These are phyloP conservation scores for Rubroshorea leprosula DNA, from an alignment of 345 rosid species.

Conservation along the genomic window DNA sequence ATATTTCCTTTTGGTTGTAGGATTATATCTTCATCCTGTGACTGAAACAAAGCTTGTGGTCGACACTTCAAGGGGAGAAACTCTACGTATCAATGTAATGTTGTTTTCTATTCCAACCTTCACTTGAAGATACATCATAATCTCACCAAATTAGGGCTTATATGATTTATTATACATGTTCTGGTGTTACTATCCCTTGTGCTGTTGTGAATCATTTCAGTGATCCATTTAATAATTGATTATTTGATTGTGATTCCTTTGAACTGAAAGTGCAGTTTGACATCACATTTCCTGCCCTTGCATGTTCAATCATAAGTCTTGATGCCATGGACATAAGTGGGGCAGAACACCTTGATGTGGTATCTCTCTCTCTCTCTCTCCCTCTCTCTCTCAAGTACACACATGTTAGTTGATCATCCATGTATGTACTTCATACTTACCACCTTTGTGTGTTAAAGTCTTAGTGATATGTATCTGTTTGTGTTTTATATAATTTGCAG, in stretches of 20 bases:
- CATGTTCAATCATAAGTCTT: constrained; percentile 88
- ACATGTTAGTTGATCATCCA: too few species aligned
- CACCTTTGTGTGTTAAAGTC: neutral
- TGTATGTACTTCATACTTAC: neutral
- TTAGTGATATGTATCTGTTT: neutral
- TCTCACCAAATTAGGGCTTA: constrained; percentile 5
- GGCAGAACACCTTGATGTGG: constrained; percentile 95
- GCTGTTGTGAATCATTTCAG: neutral
- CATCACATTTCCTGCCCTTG: constrained; percentile 80
- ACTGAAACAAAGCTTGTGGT: constrained; percentile 91
- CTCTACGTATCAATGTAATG: constrained; percentile 76
- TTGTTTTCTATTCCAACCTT: constrained; percentile 11
- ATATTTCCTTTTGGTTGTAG: constrained; percentile 39
- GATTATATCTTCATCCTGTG: constrained; percentile 67
- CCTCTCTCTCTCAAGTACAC: neutral
- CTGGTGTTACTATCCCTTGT: neutral
- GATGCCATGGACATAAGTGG: constrained; percentile 99
- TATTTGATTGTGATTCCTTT: neutral
- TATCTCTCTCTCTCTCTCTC: constrained; percentile 31
- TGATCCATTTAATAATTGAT: constrained; percentile 5
- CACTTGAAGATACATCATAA: neutral
- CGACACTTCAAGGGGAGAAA: constrained; percentile 96
- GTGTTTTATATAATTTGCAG: constrained; percentile 35
- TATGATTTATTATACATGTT: neutral
- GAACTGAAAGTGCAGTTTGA: constrained; percentile 62